Percentiles rank a stretch among this genome's conserved stretches.
Evolutionary conservation across 805 yeast species (phyloP).

Genomic region (Ascoidea tarda): DNA sequence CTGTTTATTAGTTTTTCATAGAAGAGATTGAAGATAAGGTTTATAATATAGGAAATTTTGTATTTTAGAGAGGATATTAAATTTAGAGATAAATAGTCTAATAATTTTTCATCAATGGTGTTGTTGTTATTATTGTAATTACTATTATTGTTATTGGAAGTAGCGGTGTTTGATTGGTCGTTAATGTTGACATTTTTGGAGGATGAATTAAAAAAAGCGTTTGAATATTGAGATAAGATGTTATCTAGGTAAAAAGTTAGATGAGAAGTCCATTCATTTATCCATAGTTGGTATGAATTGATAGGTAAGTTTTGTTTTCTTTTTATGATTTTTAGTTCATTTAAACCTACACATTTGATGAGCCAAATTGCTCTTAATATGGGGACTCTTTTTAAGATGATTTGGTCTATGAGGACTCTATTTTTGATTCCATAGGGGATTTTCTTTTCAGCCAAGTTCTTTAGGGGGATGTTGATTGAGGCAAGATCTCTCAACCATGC

Average conservation of each 20-base stretch:
- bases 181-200: not conserved
- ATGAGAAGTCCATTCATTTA: slow-evolving; percentile 84
- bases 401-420: slow-evolving; percentile 56
- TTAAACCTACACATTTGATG: slow-evolving; percentile 72
- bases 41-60: slow-evolving; percentile 44
- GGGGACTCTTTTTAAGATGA: slow-evolving; percentile 57
- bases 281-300: slow-evolving; percentile 44
- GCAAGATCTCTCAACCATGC: slow-evolving; percentile 78
- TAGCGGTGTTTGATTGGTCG: not conserved
- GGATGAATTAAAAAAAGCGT: not conserved
- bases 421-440: slow-evolving; percentile 87
- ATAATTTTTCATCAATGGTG: slow-evolving; percentile 15
- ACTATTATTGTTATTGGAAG: not conserved
- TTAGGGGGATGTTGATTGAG: slow-evolving; percentile 47
- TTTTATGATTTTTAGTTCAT: slow-evolving; percentile 50
- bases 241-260: slow-evolving; percentile 37
- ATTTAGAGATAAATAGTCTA: slow-evolving; percentile 8
- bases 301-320: slow-evolving; percentile 23
- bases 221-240: not conserved
- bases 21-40: slow-evolving; percentile 50
- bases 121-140: not conserved
- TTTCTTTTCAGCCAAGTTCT: slow-evolving; percentile 47
- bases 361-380: slow-evolving; percentile 82
- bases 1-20: slow-evolving; percentile 54
- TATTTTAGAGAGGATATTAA: slow-evolving; percentile 24